These are phyloP conservation scores for Xylaria sp. DNA, from an alignment of 2,329 filamentous ascomycete genomes.

Conservation along the genomic window DNA sequence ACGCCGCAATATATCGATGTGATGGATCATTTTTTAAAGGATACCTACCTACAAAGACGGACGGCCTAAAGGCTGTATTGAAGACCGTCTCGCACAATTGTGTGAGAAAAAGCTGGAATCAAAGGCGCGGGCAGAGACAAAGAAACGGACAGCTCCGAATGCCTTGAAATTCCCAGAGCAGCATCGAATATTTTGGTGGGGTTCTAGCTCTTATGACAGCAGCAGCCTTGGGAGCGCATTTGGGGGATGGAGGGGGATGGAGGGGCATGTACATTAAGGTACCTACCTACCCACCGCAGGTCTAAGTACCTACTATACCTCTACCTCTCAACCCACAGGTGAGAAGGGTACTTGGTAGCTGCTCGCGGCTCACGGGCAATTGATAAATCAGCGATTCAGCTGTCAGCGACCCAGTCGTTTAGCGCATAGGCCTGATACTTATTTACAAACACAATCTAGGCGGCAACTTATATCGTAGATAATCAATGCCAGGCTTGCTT, in stretches of 20 bases:
- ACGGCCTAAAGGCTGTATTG: not conserved
- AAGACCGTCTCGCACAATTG: not conserved
- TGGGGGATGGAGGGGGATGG: conserved; percentile 22
- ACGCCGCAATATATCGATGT: not conserved
- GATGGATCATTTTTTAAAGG: not conserved
- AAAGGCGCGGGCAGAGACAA: conserved; percentile 1
- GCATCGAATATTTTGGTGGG: conserved; percentile 36
- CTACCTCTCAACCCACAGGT: too few relatives aligned
- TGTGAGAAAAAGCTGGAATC: not conserved
- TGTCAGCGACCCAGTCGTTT: not conserved
- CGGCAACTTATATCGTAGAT: not conserved
- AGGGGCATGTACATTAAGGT: conserved; percentile 17
- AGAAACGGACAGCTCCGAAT: conserved; percentile 15
- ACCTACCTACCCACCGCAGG: not conserved
- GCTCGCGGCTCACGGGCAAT: not conserved
- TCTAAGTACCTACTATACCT: not conserved
- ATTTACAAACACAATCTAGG: too few relatives aligned
- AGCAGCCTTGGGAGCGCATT: conserved; percentile 8
- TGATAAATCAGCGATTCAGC: conserved; percentile 1
- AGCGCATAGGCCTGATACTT: too few relatives aligned
- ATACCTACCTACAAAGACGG: conserved; percentile 4
- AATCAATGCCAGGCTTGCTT: not conserved
- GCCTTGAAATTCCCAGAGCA: conserved; percentile 24
- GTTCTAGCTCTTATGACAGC: conserved; percentile 19
- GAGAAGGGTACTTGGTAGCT: conserved; percentile 26